Evolutionary conservation across 805 yeast genomes (phyloP).

Genomic region (Torulaspora quercuum): DNA sequence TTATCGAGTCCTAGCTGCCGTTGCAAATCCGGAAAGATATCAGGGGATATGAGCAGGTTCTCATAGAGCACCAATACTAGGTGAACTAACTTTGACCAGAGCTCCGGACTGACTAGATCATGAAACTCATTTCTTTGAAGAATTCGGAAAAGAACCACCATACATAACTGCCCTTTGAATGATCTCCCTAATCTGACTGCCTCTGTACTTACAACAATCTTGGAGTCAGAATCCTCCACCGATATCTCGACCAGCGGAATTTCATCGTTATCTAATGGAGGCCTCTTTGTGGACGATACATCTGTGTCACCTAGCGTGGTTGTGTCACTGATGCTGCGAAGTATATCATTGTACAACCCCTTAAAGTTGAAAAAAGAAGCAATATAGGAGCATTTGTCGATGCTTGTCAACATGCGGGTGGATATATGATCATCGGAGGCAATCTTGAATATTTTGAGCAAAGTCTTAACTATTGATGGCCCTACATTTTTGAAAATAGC

Average conservation of each 20-base stretch:
- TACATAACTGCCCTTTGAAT: conserved; percentile 85
- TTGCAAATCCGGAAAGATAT: conserved; percentile 63
- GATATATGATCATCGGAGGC: conserved; percentile 90
- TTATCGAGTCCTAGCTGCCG: conserved; percentile 48
- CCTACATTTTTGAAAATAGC: conserved; percentile 64
- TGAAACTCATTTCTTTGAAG: conserved; percentile 54
- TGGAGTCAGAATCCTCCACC: conserved; percentile 51
- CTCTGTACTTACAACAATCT: conserved; percentile 71
- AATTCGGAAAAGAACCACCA: conserved; percentile 80
- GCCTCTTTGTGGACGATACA: conserved; percentile 19
- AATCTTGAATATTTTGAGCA: conserved; percentile 75
- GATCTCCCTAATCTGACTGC: conserved; percentile 85
- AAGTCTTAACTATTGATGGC: conserved; percentile 62
- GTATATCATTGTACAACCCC: conserved; percentile 58
- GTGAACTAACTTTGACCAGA: conserved; percentile 61
- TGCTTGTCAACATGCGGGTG: conserved; percentile 78
- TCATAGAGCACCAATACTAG: conserved; percentile 65
- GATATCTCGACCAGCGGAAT: conserved; percentile 42
- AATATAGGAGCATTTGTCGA: conserved; percentile 79
- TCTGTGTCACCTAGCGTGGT: conserved; percentile 48
- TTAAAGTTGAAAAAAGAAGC: conserved; percentile 61
- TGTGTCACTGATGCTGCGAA: conserved; percentile 62
- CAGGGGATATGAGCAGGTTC: conserved; percentile 66
- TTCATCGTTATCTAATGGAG: conserved; percentile 27
- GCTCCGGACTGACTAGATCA: conserved; percentile 36